Percentiles rank a stretch among this genome's conserved stretches.
These are phyloP conservation scores for Aspergillus luchuensis DNA, from an alignment of 2,329 filamentous ascomycete genomes.

Conservation along the genomic window DNA sequence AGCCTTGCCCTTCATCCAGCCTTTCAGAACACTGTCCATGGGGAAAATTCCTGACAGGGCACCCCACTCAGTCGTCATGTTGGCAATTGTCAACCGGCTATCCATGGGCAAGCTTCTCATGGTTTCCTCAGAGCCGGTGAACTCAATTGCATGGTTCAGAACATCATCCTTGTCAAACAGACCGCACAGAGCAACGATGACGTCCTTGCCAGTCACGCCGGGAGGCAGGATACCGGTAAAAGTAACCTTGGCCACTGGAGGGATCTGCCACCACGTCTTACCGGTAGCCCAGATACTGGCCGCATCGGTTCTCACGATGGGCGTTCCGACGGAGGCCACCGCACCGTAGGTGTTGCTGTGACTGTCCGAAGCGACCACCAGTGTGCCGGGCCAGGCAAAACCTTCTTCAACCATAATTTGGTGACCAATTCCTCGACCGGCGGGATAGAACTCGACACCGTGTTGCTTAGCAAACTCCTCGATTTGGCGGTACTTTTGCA, in stretches of 20 bases:
- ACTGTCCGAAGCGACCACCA: slow-evolving; percentile 70
- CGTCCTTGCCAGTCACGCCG: slow-evolving; percentile 90
- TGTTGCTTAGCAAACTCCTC: slow-evolving; percentile 79
- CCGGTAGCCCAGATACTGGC: slow-evolving; percentile 83
- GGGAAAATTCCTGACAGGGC: slow-evolving; percentile 77
- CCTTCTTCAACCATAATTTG: slow-evolving; percentile 76
- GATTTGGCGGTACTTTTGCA: slow-evolving; percentile 81
- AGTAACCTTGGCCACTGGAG: slow-evolving; percentile 77
- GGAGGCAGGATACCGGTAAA: slow-evolving; percentile 72
- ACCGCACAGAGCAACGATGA: slow-evolving; percentile 85
- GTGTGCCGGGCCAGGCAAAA: slow-evolving; percentile 80
- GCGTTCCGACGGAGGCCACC: slow-evolving; percentile 73
- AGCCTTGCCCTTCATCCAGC: slow-evolving; percentile 77
- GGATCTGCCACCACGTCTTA: slow-evolving; percentile 85
- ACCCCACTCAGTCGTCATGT: slow-evolving; percentile 84
- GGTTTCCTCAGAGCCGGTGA: slow-evolving; percentile 77
- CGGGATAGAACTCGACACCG: slow-evolving; percentile 74
- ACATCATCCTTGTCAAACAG: slow-evolving; percentile 88
- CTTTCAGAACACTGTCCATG: slow-evolving; percentile 69
- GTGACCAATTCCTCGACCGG: slow-evolving; percentile 81
- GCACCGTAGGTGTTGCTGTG: slow-evolving; percentile 86
- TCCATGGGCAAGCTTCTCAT: slow-evolving; percentile 72
- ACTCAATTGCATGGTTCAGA: slow-evolving; percentile 88
- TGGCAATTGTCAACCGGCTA: slow-evolving; percentile 66
- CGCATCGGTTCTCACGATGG: slow-evolving; percentile 84